Conservation (phyloP, 768 basidiomycete species). For the Pleurotus eryngii region DNA sequence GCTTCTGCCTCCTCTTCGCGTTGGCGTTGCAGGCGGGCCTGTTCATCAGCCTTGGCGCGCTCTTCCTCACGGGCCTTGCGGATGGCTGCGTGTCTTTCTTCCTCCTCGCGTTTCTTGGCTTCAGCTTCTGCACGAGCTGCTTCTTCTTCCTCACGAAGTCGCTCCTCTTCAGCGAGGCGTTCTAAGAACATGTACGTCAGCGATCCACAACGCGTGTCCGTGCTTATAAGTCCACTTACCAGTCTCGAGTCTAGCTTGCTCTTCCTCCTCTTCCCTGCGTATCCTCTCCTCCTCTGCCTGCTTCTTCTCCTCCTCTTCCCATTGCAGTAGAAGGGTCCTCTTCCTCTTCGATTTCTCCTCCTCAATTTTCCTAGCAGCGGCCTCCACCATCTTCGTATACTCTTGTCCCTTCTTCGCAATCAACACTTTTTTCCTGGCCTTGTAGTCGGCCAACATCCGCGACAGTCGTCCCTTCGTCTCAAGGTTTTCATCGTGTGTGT, state of each 20-base stretch:
- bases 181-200: slow-evolving; percentile 29
- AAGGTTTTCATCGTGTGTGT: slow-evolving; percentile 62
- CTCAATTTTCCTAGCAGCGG: slow-evolving; percentile 66
- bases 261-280: slow-evolving; percentile 50
- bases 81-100: slow-evolving; percentile 48
- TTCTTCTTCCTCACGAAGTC: slow-evolving; percentile 44
- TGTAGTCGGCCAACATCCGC: slow-evolving; percentile 73
- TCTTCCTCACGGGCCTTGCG: slow-evolving; percentile 54
- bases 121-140: slow-evolving; percentile 44
- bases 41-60: slow-evolving; percentile 48
- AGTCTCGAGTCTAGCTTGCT: slow-evolving; percentile 42
- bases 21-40: slow-evolving; percentile 55
- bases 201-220: background rate
- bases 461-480: slow-evolving; percentile 71
- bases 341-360: slow-evolving; percentile 81
- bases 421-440: slow-evolving; percentile 47
- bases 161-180: slow-evolving; percentile 53
- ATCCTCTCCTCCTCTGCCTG: slow-evolving; percentile 37
- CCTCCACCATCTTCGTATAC: slow-evolving; percentile 54
- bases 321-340: slow-evolving; percentile 49
- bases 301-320: slow-evolving; percentile 52
- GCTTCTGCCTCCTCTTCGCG: slow-evolving; percentile 72
- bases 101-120: slow-evolving; percentile 57
- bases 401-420: slow-evolving; percentile 60
- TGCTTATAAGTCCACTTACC: slow-evolving; percentile 35